phyloP scores from a whole-genome alignment of 129 eudicot genomes.

The Apium graveolens region DNA sequence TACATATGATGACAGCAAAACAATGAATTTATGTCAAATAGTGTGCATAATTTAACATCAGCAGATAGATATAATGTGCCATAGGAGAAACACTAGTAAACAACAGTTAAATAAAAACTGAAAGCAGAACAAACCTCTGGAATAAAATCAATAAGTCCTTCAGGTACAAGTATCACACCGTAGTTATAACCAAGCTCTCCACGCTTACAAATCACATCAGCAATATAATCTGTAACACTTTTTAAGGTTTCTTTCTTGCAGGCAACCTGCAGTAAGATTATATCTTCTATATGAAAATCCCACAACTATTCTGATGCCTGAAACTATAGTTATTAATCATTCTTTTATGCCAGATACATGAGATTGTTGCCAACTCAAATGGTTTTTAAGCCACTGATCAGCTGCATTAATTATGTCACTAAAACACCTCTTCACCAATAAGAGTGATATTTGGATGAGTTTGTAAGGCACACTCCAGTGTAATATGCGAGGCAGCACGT shows the following conservation, averaged over 20 bases:
- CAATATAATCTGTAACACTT: slow-evolving; percentile 79
- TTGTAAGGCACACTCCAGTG: slow-evolving; percentile 97
- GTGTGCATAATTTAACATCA: not conserved
- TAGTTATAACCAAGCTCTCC: slow-evolving; percentile 84
- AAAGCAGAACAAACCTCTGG: slow-evolving; percentile 59
- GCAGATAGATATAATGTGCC: not conserved
- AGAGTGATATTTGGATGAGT: slow-evolving; percentile 97
- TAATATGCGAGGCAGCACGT: slow-evolving; percentile 98
- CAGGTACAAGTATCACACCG: slow-evolving; percentile 92
- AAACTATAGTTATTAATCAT: not conserved
- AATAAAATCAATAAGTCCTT: slow-evolving; percentile 96
- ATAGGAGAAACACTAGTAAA: not conserved
- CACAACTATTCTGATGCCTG: no score
- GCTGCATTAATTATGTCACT: not conserved
- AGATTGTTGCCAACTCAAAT: not conserved
- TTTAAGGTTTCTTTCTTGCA: slow-evolving; percentile 68
- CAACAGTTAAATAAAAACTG: no score
- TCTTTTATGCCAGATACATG: not conserved
- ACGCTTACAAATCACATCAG: slow-evolving; percentile 82
- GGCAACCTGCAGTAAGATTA: slow-evolving; percentile 53
- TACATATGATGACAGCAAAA: slow-evolving; percentile 21
- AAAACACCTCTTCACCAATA: slow-evolving; percentile 87
- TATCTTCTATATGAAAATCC: not conserved
- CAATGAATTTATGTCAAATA: not conserved
- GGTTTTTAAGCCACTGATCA: not conserved